These are phyloP conservation scores for Neocucurbitaria cava DNA, from an alignment of 2,329 filamentous ascomycete genomes.

Conservation along the genomic window DNA sequence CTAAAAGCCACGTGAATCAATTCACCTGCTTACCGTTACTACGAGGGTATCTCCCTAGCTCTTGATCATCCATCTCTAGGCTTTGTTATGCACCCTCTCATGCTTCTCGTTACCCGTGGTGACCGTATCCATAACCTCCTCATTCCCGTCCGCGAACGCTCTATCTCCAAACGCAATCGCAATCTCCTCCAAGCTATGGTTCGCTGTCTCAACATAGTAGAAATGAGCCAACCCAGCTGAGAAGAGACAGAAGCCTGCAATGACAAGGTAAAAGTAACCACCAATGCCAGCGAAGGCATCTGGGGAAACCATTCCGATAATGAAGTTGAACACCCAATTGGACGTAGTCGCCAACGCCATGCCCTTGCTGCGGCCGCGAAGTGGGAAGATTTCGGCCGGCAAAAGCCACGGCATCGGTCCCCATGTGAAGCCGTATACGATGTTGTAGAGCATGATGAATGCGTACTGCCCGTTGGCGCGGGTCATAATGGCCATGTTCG, in stretches of 20 bases:
- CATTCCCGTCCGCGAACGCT: slow-evolving; percentile 44
- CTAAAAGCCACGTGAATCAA: too few species aligned
- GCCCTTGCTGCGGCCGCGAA: slow-evolving; percentile 50
- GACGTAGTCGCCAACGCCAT: slow-evolving; percentile 50
- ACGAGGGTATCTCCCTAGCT: too few species aligned
- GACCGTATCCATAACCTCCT: slow-evolving; percentile 21
- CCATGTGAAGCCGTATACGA: slow-evolving; percentile 50
- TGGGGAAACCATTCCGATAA: slow-evolving; percentile 52
- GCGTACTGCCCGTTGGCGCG: slow-evolving; percentile 49
- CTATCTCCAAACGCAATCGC: slow-evolving; percentile 53
- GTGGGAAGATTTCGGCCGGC: slow-evolving; percentile 45
- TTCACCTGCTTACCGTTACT: background rate
- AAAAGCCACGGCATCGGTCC: slow-evolving; percentile 52
- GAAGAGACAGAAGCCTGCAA: slow-evolving; percentile 40
- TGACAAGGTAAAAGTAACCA: slow-evolving; percentile 54
- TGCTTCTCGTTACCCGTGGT: slow-evolving; percentile 15
- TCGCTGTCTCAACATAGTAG: slow-evolving; percentile 53
- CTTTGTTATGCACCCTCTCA: slow-evolving; percentile 2
- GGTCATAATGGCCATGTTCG: slow-evolving; percentile 31
- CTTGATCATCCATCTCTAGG: background rate
- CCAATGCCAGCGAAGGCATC: slow-evolving; percentile 52
- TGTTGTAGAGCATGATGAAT: slow-evolving; percentile 51
- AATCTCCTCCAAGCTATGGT: slow-evolving; percentile 49
- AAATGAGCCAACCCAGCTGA: slow-evolving; percentile 39
- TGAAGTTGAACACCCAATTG: slow-evolving; percentile 51